Conservation (phyloP, 257 asterid species). For the Vinca minor region DNA sequence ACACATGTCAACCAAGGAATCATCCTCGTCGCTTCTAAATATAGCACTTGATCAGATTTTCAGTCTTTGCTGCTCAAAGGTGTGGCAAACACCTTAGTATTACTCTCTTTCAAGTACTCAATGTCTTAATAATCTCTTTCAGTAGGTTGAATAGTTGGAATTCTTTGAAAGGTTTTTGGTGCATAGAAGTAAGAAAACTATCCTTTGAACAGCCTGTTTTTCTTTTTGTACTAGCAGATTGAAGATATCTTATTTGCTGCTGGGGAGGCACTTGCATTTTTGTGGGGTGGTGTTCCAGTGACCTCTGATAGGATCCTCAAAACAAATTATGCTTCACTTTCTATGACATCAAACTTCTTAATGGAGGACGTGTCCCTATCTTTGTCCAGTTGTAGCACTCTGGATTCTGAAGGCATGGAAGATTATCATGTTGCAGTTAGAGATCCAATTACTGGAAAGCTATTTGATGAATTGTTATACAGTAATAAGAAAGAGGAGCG, state of each 20-base stretch:
- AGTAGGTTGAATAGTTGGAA: neutral
- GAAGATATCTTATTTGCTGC: conserved; percentile 97
- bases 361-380: conserved; percentile 74
- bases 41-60: conserved; percentile 78
- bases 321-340: conserved; percentile 87
- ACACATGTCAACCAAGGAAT: conserved; percentile 78
- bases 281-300: conserved; percentile 98
- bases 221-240: conserved; percentile 39
- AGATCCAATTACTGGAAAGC: conserved; percentile 76
- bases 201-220: conserved; percentile 2
- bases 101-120: neutral
- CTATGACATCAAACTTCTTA: conserved; percentile 78
- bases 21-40: conserved; percentile 48
- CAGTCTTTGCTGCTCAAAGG: conserved; percentile 86
- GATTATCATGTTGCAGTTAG: conserved; percentile 58
- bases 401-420: conserved; percentile 47
- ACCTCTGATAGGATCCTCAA: conserved; percentile 69
- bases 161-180: conserved; percentile 13
- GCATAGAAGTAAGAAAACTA: conserved; percentile 8
- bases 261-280: conserved; percentile 95
- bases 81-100: conserved; percentile 22
- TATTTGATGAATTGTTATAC: conserved; percentile 78
- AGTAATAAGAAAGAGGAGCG: conserved; percentile 97
- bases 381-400: conserved; percentile 28
- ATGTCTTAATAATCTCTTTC: conserved; percentile 9